Percentiles rank a stretch among this genome's conserved stretches.
Evolutionary conservation across 108 stramenopile genomes (phyloP).

Genomic region (Discostella stelligeroides): DNA sequence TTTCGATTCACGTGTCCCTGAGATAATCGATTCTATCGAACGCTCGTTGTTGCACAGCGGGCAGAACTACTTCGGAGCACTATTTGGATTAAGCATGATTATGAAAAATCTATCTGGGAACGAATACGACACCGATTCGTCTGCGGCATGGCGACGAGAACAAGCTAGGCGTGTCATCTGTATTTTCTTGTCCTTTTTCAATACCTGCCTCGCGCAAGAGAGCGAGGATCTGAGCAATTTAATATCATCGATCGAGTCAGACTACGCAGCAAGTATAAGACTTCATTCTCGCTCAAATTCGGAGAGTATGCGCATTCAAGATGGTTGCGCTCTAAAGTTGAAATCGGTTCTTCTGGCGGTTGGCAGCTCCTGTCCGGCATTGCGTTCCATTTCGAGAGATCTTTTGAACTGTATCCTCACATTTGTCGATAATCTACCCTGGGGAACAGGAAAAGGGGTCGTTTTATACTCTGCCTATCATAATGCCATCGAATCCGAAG

Average conservation of each 20-base stretch:
- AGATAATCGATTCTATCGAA: slow-evolving; percentile 51
- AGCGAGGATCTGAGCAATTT: slow-evolving; percentile 32
- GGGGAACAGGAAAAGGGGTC: slow-evolving; percentile 71
- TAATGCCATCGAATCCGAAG: slow-evolving; percentile 25
- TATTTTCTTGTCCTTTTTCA: slow-evolving; percentile 44
- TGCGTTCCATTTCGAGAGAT: slow-evolving; percentile 46
- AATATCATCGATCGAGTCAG: slow-evolving; percentile 43
- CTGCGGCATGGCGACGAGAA: slow-evolving; percentile 12
- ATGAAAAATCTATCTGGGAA: slow-evolving; percentile 33
- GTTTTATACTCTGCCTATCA: slow-evolving; percentile 47
- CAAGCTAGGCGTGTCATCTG: slow-evolving; percentile 20
- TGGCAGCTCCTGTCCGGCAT: slow-evolving; percentile 47
- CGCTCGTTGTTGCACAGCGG: slow-evolving; percentile 40
- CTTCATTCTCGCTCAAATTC: slow-evolving; percentile 34
- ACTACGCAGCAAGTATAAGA: slow-evolving; percentile 32
- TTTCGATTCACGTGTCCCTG: slow-evolving; percentile 45
- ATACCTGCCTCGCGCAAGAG: slow-evolving; percentile 37
- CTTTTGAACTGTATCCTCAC: slow-evolving; percentile 45
- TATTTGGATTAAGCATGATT: slow-evolving; percentile 64
- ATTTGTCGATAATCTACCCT: slow-evolving; percentile 59
- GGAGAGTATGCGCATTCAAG: slow-evolving; percentile 16
- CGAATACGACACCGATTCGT: slow-evolving; percentile 21
- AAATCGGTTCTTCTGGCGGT: slow-evolving; percentile 55
- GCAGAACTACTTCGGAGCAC: slow-evolving; percentile 53
- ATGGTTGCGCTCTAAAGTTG: slow-evolving; percentile 33